Evolutionary conservation across 2,329 filamentous ascomycete genomes (phyloP), one percentile per base, ranked within the genome.

Genomic region (Dothidotthia symphoricarpi): DNA sequence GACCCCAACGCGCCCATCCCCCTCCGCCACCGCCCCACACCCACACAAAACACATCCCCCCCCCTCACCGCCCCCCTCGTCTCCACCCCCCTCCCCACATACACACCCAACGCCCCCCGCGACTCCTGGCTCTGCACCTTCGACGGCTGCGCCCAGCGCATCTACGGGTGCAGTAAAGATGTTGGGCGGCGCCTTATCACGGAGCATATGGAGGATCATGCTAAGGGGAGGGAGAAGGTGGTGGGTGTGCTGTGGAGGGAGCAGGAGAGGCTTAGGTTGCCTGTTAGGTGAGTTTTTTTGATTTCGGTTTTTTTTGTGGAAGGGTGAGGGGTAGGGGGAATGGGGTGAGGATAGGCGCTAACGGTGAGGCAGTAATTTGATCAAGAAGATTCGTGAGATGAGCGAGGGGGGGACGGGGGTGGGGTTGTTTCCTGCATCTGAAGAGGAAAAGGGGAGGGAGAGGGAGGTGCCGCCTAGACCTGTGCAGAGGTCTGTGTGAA

Each of bases 121-220:
- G 77, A 82, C 36, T 80, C 80, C 0, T 88, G 84, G 83, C 70
- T 69, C 1, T 88, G 85, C 53, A 75, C 76, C 4, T 74, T 83
- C 44, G 77, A 80, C 9, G 81, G 76, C 16, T 88, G 85, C 54
- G 68, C 68, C 25, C 81, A 81, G 50, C 73, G 82, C 27, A 79
- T 87, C 9, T 81, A 82, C 44, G 75, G 74, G 2, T 80, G 79
- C n/a, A 75, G 80, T 29, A 72, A 76, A 28, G 65, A 74, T 3
- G 70, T 74, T 0, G 78, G 77, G 16, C 75, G 78, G 41, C 66
- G 71, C 4, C 66, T 78, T 8, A 83, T 88, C 30, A 71, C 70
- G 13, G 69, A 76, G 31, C 85, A 88, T 56, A 76, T 82, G 46
- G 71, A 71, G 26, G 69, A 77, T 35, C 84, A 88, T 54, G 76